phyloP scores from a whole-genome alignment of 257 asterid species.

The Solanum dulcamara region DNA sequence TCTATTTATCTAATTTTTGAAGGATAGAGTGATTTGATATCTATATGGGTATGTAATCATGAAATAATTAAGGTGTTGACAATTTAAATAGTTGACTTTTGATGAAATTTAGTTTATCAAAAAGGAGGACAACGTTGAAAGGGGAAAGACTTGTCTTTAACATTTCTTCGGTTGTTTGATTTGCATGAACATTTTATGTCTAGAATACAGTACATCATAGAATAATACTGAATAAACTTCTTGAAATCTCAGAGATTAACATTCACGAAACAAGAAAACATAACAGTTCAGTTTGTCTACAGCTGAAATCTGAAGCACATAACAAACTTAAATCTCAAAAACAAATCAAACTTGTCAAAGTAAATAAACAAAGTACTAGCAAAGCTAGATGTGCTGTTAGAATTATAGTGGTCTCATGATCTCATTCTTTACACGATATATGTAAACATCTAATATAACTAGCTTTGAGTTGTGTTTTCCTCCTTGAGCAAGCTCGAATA shows the following conservation, averaged over 20 bases:
- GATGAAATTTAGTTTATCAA: not conserved
- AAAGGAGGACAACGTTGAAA: not conserved
- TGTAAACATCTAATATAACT: not conserved
- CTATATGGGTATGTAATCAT: not conserved
- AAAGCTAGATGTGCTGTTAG: not conserved
- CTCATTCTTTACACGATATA: not conserved
- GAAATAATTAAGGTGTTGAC: not conserved
- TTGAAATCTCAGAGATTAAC: not conserved
- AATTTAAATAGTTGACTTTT: not conserved
- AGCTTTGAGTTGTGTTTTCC: not conserved
- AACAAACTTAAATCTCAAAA: not conserved
- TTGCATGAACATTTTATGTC: not conserved
- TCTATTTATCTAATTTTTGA: not conserved
- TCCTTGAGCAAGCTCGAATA: slow-evolving; percentile 1
- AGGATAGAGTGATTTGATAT: not conserved
- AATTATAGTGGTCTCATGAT: not conserved
- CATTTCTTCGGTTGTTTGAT: not conserved
- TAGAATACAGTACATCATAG: not conserved
- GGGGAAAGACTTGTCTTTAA: not conserved
- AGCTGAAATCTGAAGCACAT: not conserved
- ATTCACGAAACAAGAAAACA: not conserved
- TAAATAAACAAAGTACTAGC: not conserved
- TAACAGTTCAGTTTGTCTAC: not conserved
- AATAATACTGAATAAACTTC: not conserved
- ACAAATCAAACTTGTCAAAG: not conserved